phyloP scores from a whole-genome alignment of 768 basidiomycete species.

The Cytidiella melzeri region DNA sequence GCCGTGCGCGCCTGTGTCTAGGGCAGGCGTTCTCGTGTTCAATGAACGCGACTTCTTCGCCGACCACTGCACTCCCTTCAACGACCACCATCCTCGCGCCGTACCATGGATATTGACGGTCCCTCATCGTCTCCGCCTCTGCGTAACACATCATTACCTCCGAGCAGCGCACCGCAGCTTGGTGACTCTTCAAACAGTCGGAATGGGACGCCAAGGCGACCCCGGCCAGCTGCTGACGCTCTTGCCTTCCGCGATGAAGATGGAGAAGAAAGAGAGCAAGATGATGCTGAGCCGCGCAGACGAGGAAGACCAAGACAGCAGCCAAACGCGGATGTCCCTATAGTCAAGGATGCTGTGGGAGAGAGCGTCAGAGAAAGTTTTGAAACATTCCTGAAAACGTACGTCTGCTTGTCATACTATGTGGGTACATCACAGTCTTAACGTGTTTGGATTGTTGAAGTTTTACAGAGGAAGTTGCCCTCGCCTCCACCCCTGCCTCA shows the following conservation, averaged over 20 bases:
- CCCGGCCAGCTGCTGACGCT: constrained; percentile 27
- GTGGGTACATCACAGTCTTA: not conserved
- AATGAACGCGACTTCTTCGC: constrained; percentile 17
- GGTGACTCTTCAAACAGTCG: constrained; percentile 31
- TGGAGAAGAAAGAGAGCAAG: constrained; percentile 33
- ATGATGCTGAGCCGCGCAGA: constrained; percentile 24
- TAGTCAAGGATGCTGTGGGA: constrained; percentile 91
- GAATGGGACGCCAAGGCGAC: constrained; percentile 8
- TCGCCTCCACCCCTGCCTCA: constrained; percentile 75
- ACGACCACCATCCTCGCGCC: constrained; percentile 8
- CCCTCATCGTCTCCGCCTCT: constrained; percentile 50
- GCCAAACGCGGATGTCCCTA: constrained; percentile 63
- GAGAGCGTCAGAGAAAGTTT: constrained; percentile 93
- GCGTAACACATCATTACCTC: constrained; percentile 45
- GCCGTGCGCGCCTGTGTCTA: constrained; percentile 26
- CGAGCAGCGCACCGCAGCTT: constrained; percentile 40
- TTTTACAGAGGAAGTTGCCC: constrained; percentile 75
- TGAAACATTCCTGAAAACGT: constrained; percentile 89
- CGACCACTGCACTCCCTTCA: constrained; percentile 8
- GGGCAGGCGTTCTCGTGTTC: constrained; percentile 42
- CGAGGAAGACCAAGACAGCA: constrained; percentile 42
- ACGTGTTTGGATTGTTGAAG: no score
- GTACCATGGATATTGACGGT: constrained; percentile 49
- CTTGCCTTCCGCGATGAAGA: constrained; percentile 38
- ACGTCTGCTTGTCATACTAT: no score